Evolutionary conservation across 2,329 filamentous ascomycete species (phyloP).

Genomic region (Penicillium occitanis): DNA sequence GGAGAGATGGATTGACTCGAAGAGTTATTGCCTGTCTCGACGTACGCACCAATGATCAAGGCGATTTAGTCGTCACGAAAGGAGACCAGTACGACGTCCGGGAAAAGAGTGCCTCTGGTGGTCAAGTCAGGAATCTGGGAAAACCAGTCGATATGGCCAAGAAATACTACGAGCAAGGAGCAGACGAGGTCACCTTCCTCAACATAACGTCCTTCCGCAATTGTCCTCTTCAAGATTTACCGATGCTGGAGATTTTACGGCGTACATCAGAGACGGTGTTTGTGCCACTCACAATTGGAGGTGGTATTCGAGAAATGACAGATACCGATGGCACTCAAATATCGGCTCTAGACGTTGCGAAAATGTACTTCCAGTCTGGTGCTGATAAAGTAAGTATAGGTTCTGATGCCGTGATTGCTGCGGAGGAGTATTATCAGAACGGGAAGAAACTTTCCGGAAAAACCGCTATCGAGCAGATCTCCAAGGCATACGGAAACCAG

Average conservation of each 20-base stretch:
- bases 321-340: conserved; percentile 84
- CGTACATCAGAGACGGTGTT: conserved; percentile 88
- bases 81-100: conserved; percentile 98
- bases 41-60: conserved; percentile 88
- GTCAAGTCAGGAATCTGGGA: conserved; percentile 82
- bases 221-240: conserved; percentile 84
- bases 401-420: conserved; percentile 87
- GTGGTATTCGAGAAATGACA: conserved; percentile 88
- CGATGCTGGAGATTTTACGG: conserved; percentile 92
- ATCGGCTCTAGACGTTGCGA: conserved; percentile 89
- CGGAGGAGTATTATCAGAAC: conserved; percentile 80
- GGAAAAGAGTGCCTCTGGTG: conserved; percentile 67
- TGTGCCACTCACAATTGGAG: conserved; percentile 91
- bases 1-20: conserved; percentile 73
- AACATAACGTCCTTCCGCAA: conserved; percentile 99
- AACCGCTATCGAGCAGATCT: conserved; percentile 95
- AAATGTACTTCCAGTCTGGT: conserved; percentile 94
- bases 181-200: conserved; percentile 94
- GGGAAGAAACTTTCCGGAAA: conserved; percentile 70
- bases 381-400: conserved; percentile 98
- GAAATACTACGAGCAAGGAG: conserved; percentile 93
- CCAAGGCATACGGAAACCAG: conserved; percentile 88
- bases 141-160: conserved; percentile 95
- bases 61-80: conserved; percentile 95
- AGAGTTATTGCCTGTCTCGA: conserved; percentile 95